These are phyloP conservation scores for Calonectria pauciramosa DNA, from an alignment of 2,329 filamentous ascomycete species.

Conservation along the genomic window DNA sequence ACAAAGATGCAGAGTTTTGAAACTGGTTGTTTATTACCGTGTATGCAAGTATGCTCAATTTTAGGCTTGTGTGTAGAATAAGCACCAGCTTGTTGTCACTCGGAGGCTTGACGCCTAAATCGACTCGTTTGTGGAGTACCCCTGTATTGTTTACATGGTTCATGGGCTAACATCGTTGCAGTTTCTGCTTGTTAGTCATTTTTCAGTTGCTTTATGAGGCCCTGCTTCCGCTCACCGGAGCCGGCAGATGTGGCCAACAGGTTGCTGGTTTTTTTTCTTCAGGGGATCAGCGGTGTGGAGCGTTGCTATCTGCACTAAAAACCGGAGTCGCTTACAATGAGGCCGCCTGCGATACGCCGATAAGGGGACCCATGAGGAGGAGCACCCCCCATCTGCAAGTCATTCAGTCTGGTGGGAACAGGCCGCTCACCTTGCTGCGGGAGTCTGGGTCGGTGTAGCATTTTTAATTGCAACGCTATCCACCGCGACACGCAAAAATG, in stretches of 20 bases:
- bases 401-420: not conserved
- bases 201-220: not conserved
- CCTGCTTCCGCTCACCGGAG: conserved; percentile 6
- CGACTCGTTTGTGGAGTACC: no score
- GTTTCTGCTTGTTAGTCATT: not conserved
- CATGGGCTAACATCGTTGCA: not conserved
- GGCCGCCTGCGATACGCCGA: conserved; percentile 7
- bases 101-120: no score
- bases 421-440: not conserved
- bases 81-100: not conserved
- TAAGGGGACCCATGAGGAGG: not conserved
- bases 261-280: not conserved
- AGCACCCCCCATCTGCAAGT: not conserved
- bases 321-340: conserved; percentile 2
- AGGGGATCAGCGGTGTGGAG: conserved; percentile 4
- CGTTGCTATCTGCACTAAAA: not conserved
- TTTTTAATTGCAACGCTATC: conserved; percentile 3
- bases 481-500: not conserved
- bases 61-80: not conserved
- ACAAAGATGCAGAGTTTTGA: not conserved
- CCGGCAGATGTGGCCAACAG: not conserved
- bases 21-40: not conserved
- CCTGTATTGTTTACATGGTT: not conserved
- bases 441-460: conserved; percentile 1
- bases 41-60: not conserved